Percentiles rank a stretch among this genome's conserved stretches.
Conservation (phyloP, 2,329 filamentous ascomycete genomes). For the Epicoccum nigrum region DNA sequence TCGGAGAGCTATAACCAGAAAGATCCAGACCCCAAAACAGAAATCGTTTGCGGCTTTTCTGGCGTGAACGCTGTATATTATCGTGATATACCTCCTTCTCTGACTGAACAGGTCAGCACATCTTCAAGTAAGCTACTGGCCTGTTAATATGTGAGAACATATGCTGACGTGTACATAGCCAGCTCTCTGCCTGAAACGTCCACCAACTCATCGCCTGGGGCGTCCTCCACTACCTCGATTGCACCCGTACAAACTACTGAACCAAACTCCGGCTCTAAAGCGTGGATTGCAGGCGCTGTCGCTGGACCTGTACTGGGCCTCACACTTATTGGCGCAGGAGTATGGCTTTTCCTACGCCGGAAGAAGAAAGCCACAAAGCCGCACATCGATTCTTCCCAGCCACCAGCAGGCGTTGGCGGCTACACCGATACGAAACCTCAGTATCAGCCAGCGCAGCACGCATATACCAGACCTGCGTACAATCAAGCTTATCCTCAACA, state of each 20-base stretch:
- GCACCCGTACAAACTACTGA: background rate
- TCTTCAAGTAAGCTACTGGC: background rate
- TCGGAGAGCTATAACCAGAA: too few species aligned
- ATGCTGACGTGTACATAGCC: background rate
- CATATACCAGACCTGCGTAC: conserved; percentile 1
- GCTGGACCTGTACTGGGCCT: conserved; percentile 34
- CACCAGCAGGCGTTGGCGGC: conserved; percentile 22
- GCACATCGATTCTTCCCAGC: conserved; percentile 14
- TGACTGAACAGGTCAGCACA: conserved; percentile 10
- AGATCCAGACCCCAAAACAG: too few species aligned
- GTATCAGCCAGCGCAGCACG: conserved; percentile 14
- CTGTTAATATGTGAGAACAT: too few species aligned
- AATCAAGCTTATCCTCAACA: conserved; percentile 19
- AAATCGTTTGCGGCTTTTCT: too few species aligned
- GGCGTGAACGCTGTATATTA: too few species aligned
- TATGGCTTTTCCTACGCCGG: conserved; percentile 36
- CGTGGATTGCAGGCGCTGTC: conserved; percentile 40
- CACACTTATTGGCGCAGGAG: conserved; percentile 27
- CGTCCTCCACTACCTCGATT: background rate
- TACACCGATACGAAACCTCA: conserved; percentile 28
- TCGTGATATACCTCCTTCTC: conserved; percentile 26
- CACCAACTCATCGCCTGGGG: background rate
- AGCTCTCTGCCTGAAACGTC: background rate
- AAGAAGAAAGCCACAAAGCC: conserved; percentile 28
- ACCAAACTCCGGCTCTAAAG: conserved; percentile 26